Evolutionary conservation across 345 rosid genomes (phyloP), one percentile per base, ranked within the genome.

Genomic region (Capsella bursapastoris): DNA sequence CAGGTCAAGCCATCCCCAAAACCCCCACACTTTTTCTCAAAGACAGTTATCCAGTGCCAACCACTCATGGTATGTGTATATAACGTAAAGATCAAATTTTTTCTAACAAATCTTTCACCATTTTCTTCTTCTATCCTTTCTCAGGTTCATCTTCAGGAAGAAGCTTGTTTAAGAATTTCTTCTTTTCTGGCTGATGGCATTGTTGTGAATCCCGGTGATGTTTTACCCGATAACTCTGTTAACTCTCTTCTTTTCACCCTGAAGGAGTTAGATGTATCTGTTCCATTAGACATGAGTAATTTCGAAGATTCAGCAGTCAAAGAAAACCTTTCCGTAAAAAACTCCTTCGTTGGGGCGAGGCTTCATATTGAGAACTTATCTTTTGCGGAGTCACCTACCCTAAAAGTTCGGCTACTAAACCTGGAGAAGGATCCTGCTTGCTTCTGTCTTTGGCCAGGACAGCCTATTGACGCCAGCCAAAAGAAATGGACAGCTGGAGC

Each of bases 381-480:
- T 72, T 88, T 95, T 82, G 83, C 87, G 5, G 97, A 95, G 80
- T 92, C 99, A 57, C 98, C 98, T 66, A 84, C 78, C 29, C 83
- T 92, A 53, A 92, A 87, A 86, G 83, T 82, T 57, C 83, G 78
- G 80, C 77, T 87, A 35, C 87, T 95, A 79, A 88, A 90, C 74
- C 84, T 95, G 75, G 97, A 92, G 78, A 95, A 90, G 78, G 98
- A 95, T 85, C 97, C 98, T 79, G 97, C 98, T 79, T 95, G 98
- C 84, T 95, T 95, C 79, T 83, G 81, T 69, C 80, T 95, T 57
- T 95, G 98, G 99, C 81, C 81, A 10, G 96, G 87, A 66, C 98
- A 95, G 79, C 97, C 98, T 10, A 71, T 90, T 79, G 97, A 92
- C 81, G 94, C 98, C 68, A 95, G 99, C 92, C 93, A 84, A 84